Percentiles rank a stretch among this genome's conserved stretches.
Evolutionary conservation across 1,139 yeast genomes (phyloP).

Genomic region (Nakaseomyces kungkrabaensis): DNA sequence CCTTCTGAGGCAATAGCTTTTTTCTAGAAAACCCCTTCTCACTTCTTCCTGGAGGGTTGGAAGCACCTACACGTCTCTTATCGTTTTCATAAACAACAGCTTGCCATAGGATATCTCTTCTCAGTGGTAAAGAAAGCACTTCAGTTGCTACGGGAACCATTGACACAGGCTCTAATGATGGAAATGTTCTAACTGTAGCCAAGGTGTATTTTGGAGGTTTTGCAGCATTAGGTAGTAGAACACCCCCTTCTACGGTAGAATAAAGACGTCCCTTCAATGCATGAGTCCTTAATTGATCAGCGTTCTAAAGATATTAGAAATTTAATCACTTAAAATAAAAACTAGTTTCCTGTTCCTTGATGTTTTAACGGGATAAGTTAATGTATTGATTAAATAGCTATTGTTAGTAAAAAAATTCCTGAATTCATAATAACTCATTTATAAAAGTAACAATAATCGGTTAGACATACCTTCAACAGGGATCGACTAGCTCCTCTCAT

Average conservation of each 20-base stretch:
- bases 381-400: background rate
- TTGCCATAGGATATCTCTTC: constrained; percentile 89
- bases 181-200: constrained; percentile 75
- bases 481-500: constrained; percentile 1
- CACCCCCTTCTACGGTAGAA: background rate
- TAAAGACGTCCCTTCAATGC: background rate
- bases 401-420: background rate
- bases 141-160: constrained; percentile 66
- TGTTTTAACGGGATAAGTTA: no score
- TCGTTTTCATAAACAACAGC: constrained; percentile 93
- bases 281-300: background rate
- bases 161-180: constrained; percentile 75
- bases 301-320: background rate
- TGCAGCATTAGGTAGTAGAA: constrained; percentile 20
- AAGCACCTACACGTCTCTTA: constrained; percentile 78
- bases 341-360: no score
- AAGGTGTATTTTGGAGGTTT: constrained; percentile 66
- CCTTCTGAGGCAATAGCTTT: constrained; percentile 83
- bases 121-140: constrained; percentile 61
- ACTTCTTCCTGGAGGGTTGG: constrained; percentile 75
- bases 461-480: background rate
- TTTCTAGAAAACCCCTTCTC: constrained; percentile 80
- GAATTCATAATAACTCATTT: background rate
- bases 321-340: no score
- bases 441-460: background rate